Evolutionary conservation across 108 stramenopile species (phyloP).

Genomic region (Nannochloropsis granulata): DNA sequence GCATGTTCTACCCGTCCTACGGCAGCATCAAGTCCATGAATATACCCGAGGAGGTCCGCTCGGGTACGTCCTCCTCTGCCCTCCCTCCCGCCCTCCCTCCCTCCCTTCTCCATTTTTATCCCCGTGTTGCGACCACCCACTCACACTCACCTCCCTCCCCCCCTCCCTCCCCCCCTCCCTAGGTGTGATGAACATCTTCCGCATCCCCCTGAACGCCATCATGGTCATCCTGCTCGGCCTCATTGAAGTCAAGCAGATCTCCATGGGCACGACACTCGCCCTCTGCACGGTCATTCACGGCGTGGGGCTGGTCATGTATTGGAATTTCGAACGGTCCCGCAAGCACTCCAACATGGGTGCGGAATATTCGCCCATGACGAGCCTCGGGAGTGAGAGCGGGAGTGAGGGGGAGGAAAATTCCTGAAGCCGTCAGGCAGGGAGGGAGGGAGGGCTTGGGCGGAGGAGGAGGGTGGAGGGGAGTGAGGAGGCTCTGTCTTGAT

Average conservation of each 20-base stretch:
- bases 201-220: conserved; percentile 16
- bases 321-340: neutral
- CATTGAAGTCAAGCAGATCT: neutral
- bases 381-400: too few relatives aligned
- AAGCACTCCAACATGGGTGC: neutral
- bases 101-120: neutral
- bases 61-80: neutral
- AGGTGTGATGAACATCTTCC: conserved; percentile 25
- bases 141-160: neutral
- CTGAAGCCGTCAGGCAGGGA: too few relatives aligned
- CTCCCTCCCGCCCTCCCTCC: neutral
- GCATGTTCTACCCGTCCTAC: conserved; percentile 23
- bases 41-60: conserved; percentile 6
- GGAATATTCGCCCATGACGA: too few relatives aligned
- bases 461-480: too few relatives aligned
- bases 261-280: neutral
- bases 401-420: too few relatives aligned
- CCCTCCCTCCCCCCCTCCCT: neutral
- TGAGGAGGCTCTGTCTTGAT: too few relatives aligned
- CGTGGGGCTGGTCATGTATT: neutral
- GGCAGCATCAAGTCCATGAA: conserved; percentile 13
- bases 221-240: conserved; percentile 7
- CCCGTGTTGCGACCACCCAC: neutral
- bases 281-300: neutral
- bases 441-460: too few relatives aligned